Evolutionary conservation across 345 rosid species (phyloP).

Genomic region (Camelina laxa): DNA sequence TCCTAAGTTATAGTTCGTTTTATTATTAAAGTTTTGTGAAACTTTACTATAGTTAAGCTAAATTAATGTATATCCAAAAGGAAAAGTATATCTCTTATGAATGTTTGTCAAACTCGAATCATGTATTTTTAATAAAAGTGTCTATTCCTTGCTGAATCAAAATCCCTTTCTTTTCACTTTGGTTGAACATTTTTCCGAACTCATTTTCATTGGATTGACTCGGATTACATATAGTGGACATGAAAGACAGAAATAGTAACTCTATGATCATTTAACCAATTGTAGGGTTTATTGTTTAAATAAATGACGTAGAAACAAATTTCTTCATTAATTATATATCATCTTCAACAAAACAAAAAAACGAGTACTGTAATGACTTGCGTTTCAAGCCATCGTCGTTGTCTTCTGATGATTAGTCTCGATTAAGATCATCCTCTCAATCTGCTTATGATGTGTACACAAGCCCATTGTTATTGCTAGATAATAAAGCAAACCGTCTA

Average conservation of each 20-base stretch:
- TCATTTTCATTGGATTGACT: too few species aligned
- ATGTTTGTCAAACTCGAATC: neutral
- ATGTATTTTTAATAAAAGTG: neutral
- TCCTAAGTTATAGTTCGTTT: neutral
- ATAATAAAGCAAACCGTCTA: neutral
- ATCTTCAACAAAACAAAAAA: neutral
- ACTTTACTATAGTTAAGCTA: neutral
- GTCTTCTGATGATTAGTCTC: neutral
- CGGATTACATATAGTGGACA: too few species aligned
- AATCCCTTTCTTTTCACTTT: neutral
- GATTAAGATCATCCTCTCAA: neutral
- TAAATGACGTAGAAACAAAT: neutral
- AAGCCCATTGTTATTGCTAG: neutral
- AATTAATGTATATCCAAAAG: neutral
- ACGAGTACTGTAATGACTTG: slow-evolving; percentile 29
- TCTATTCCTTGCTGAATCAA: too few species aligned
- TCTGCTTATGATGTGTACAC: neutral
- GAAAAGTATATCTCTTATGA: neutral
- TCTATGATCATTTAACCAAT: too few species aligned
- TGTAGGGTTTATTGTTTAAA: too few species aligned
- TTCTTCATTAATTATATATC: too few species aligned
- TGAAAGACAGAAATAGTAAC: too few species aligned
- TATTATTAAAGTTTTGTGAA: neutral
- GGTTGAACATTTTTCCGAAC: neutral
- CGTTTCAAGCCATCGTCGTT: slow-evolving; percentile 35